Percentiles rank a stretch among this genome's conserved stretches.
phyloP scores from a whole-genome alignment of 2,329 filamentous ascomycete genomes.

The Trichoderma guizhouense region DNA sequence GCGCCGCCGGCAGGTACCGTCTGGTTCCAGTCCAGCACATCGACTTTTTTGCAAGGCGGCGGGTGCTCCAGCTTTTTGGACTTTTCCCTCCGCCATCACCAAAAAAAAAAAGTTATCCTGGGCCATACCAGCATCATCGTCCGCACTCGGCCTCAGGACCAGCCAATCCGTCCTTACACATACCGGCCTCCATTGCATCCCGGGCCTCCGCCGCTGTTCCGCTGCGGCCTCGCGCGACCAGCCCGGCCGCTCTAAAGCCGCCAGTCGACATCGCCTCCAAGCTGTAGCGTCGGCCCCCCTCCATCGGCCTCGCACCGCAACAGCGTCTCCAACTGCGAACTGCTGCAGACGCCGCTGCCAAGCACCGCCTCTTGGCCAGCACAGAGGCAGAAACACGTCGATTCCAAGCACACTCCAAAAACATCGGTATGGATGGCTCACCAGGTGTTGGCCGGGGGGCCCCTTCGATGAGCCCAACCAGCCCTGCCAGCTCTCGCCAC shows the following conservation, averaged over 20 bases:
- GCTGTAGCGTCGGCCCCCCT: background rate
- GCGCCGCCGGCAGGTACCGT: constrained; percentile 8
- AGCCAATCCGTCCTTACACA: background rate
- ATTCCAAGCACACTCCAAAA: background rate
- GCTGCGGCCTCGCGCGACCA: constrained; percentile 18
- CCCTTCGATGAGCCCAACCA: constrained; percentile 53
- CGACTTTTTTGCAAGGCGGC: constrained; percentile 1
- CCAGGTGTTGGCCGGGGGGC: constrained; percentile 44
- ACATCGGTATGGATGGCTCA: constrained; percentile 46
- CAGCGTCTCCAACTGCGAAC: background rate
- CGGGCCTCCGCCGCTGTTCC: constrained; percentile 13
- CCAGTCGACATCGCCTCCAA: constrained; percentile 10
- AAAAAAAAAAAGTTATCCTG: constrained; percentile 4
- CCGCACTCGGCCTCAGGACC: constrained; percentile 26
- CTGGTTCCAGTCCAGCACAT: background rate
- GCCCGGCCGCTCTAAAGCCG: background rate
- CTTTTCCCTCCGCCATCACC: constrained; percentile 17
- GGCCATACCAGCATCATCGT: constrained; percentile 3
- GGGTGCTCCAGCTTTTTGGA: background rate
- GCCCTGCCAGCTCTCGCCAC: constrained; percentile 52
- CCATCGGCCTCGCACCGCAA: background rate
- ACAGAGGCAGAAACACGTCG: background rate
- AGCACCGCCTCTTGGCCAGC: constrained; percentile 20
- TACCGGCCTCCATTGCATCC: background rate
- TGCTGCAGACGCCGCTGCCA: constrained; percentile 17